phyloP scores from a whole-genome alignment of 441 rosid species.

The Daphne laureola region DNA sequence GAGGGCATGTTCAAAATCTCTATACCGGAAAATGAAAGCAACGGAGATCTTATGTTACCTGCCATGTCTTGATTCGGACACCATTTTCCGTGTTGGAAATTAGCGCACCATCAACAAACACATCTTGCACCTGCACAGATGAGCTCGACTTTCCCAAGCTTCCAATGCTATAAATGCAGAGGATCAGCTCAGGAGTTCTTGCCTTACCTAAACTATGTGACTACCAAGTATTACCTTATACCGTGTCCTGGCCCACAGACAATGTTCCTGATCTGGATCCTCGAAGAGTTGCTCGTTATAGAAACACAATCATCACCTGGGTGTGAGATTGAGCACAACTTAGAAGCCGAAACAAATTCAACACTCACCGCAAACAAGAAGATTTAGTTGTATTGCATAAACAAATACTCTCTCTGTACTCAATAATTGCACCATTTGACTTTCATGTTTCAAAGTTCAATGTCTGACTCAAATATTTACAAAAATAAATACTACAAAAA shows the following conservation, averaged over 20 bases:
- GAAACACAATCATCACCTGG: conserved; percentile 96
- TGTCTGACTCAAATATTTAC: no score
- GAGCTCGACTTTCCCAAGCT: conserved; percentile 79
- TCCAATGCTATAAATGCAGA: conserved; percentile 52
- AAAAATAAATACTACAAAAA: no score
- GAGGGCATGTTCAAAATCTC: no score
- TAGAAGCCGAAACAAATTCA: no score
- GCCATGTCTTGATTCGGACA: conserved; percentile 94
- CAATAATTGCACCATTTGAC: no score
- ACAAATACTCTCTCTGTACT: no score
- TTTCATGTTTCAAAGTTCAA: no score
- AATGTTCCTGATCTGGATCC: conserved; percentile 49
- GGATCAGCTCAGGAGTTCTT: conserved; percentile 3
- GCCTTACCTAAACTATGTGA: background rate
- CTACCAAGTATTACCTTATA: conserved; percentile 51
- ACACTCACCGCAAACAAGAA: no score
- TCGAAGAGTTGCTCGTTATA: conserved; percentile 67
- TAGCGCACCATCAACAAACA: conserved; percentile 54
- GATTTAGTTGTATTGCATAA: no score
- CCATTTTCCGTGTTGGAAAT: conserved; percentile 73
- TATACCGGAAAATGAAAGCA: no score
- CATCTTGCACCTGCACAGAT: conserved; percentile 42
- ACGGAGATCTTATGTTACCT: conserved; percentile 36
- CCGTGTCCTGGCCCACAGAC: conserved; percentile 96
- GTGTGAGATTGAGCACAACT: conserved; percentile 18